These are phyloP conservation scores for Pleurostoma richardsiae DNA, from an alignment of 2,329 filamentous ascomycete genomes.

Conservation along the genomic window DNA sequence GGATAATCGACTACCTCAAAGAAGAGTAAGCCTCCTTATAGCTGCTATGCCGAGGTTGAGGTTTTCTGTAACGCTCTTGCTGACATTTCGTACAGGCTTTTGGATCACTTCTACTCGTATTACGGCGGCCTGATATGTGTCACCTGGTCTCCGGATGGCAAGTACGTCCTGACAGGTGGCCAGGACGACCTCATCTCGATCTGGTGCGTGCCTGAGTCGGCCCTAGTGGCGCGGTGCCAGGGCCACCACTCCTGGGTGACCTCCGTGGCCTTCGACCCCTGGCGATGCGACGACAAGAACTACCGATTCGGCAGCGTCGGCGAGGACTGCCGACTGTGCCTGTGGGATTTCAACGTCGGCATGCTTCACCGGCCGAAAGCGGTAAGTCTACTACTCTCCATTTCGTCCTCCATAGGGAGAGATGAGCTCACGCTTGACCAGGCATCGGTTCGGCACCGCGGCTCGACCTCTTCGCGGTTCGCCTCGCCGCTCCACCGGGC, in stretches of 20 bases:
- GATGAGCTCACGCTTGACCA: slow-evolving; percentile 15
- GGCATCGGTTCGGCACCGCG: slow-evolving; percentile 52
- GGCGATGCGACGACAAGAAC: slow-evolving; percentile 91
- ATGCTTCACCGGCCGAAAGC: slow-evolving; percentile 91
- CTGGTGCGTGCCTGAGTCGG: slow-evolving; percentile 81
- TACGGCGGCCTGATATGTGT: slow-evolving; percentile 91
- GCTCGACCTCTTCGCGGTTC: slow-evolving; percentile 47
- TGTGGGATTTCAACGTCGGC: slow-evolving; percentile 97
- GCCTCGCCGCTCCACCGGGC: slow-evolving; percentile 44
- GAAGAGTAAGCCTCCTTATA: slow-evolving; percentile 63
- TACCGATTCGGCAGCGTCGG: slow-evolving; percentile 96
- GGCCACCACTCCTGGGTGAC: slow-evolving; percentile 97
- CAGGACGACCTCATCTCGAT: slow-evolving; percentile 96
- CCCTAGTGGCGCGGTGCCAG: slow-evolving; percentile 85
- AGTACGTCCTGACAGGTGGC: slow-evolving; percentile 90
- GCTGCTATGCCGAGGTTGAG: not conserved
- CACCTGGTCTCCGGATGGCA: slow-evolving; percentile 95
- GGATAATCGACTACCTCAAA: slow-evolving; percentile 86
- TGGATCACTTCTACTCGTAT: slow-evolving; percentile 84
- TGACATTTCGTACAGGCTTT: slow-evolving; percentile 48
- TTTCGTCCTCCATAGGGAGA: slow-evolving; percentile 13
- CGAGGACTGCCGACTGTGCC: slow-evolving; percentile 81
- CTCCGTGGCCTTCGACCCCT: slow-evolving; percentile 89
- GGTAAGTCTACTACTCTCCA: slow-evolving; percentile 33
- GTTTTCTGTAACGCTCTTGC: not conserved